Evolutionary conservation across 2,329 filamentous ascomycete species (phyloP), one percentile per base, ranked within the genome.

Genomic region (Furcasterigmium sp.): DNA sequence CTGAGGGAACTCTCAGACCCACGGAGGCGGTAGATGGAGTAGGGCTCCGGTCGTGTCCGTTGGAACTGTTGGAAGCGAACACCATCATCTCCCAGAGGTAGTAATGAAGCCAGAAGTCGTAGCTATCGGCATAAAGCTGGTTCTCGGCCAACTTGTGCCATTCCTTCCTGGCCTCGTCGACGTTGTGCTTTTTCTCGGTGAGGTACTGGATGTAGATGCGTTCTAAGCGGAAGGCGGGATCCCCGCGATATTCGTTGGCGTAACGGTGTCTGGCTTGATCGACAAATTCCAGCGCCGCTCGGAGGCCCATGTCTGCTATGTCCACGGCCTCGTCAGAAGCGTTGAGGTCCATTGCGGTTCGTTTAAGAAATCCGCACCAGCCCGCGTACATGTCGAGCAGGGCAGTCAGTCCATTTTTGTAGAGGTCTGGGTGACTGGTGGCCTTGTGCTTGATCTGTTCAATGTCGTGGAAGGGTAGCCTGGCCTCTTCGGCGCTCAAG

Each of bases 351-450:
- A 95, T 90, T 15, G 91, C 89, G 39, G 84, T 84, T 19, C 93
- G 85, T 52, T 91, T 89, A 17, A 98, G 75, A 54, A 91, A 97
- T 39, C 89, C 90, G 58, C 91, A 96, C 93, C 93, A 98, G 0
- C 91, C 85, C 42, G 88, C 82, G 57, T 96, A 90, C 57, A 97
- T 88, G 55, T 95, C 89, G 46, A 97, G 78, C 25, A 96, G 82
- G 51, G 91, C 87, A 39, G 89, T 82, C 75, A 96, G 85, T 19
- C 90, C 91, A 48, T 89, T 83, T 49, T 86, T 83, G 59, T 95
- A 90, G 5, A 97, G 73, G 34, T 94, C 74, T 8, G 89, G 84
- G 19, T 88, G 89, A 56, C 84, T 88, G 0, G 91, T 97, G 7
- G 93, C 93, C 35, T 84, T 83, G 62, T 96, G 89, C 64, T 98